These are phyloP conservation scores for Gaertneriomyces sp. DNA, from an alignment of 192 early-diverging fungal genomes.

Conservation along the genomic window DNA sequence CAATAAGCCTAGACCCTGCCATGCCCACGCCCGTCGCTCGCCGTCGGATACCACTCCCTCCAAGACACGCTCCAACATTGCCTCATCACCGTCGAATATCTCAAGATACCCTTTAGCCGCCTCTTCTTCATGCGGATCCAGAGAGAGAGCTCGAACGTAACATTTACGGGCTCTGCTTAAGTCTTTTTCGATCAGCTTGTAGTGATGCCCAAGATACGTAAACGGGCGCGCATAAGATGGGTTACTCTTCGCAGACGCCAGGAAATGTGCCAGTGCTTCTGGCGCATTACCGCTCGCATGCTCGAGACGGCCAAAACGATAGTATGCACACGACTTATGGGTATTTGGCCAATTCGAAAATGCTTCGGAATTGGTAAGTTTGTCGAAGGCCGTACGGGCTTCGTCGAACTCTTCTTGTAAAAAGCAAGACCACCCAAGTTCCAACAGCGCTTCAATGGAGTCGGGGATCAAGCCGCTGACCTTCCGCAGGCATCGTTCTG, in stretches of 20 bases:
- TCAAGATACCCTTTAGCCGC: conserved; percentile 48
- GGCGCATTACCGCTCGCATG: no score
- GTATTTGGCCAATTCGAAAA: no score
- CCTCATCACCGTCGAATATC: no score
- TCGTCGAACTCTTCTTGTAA: conserved; percentile 47
- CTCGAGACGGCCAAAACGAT: no score
- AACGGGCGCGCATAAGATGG: conserved; percentile 60
- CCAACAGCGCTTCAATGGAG: conserved; percentile 56
- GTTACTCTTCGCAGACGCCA: conserved; percentile 70
- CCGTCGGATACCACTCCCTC: background rate
- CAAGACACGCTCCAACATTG: no score
- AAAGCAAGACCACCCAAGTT: conserved; percentile 65
- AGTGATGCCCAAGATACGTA: conserved; percentile 78
- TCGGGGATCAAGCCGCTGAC: conserved; percentile 44
- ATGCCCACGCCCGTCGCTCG: conserved; percentile 68
- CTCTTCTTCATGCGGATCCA: conserved; percentile 64
- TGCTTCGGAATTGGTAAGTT: no score
- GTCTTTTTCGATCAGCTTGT: conserved; percentile 65
- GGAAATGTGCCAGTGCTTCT: conserved; percentile 35
- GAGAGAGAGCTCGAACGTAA: conserved; percentile 71
- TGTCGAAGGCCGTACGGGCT: conserved; percentile 30
- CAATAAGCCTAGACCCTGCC: conserved; percentile 73
- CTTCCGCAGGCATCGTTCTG: conserved; percentile 51
- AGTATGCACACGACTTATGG: no score
- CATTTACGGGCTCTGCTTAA: conserved; percentile 71